phyloP scores from a whole-genome alignment of 164 flowering plant species.

The Nymphaea colorata region DNA sequence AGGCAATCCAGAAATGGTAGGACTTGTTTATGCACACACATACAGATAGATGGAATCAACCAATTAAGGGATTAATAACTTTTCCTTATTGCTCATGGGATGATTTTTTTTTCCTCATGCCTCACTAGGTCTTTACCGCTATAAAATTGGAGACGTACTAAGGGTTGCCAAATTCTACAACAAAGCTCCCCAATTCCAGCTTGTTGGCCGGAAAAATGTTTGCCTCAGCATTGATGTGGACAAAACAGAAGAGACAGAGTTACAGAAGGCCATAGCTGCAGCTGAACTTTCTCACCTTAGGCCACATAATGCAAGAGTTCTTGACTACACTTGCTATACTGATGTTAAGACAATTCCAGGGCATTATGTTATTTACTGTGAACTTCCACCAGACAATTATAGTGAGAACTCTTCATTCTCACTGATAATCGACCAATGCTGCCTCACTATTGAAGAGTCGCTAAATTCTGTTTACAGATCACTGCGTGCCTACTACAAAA shows the following conservation, averaged over 20 bases:
- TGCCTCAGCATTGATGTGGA: slow-evolving; percentile 10
- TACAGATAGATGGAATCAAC: too few species aligned
- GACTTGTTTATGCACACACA: too few species aligned
- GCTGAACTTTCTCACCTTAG: slow-evolving; percentile 1
- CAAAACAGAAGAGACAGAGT: slow-evolving; percentile 12
- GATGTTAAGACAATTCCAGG: slow-evolving; percentile 11
- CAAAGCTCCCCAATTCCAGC: slow-evolving; percentile 10
- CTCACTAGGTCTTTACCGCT: slow-evolving; percentile 7
- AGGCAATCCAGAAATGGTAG: too few species aligned
- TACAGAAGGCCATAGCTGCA: slow-evolving; percentile 7
- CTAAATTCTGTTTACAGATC: slow-evolving; percentile 6
- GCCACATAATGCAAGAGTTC: not conserved
- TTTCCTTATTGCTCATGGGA: too few species aligned
- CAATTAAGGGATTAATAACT: too few species aligned
- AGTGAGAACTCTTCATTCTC: not conserved
- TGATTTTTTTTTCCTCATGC: too few species aligned
- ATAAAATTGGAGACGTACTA: slow-evolving; percentile 10
- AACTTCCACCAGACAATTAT: not conserved
- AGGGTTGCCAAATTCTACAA: slow-evolving; percentile 10
- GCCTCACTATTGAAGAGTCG: slow-evolving; percentile 7
- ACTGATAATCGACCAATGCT: slow-evolving; percentile 6
- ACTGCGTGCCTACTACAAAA: slow-evolving; percentile 3
- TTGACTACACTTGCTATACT: slow-evolving; percentile 12
- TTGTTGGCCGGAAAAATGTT: slow-evolving; percentile 8
- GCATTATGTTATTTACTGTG: slow-evolving; percentile 12